Evolutionary conservation across 192 early-diverging fungal species (phyloP).

Genomic region (Umbelopsis vinacea): DNA sequence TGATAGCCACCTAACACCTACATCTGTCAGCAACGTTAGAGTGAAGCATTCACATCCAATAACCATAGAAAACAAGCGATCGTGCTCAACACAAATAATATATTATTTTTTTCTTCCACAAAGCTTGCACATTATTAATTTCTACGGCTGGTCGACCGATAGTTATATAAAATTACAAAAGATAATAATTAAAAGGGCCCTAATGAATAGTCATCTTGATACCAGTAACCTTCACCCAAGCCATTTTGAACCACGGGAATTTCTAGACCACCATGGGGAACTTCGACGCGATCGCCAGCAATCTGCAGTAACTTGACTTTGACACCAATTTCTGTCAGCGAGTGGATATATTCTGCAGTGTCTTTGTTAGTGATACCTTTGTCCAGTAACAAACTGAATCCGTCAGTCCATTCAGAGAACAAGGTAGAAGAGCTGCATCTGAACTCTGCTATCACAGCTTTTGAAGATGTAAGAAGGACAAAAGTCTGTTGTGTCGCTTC

Average conservation of each 20-base stretch:
- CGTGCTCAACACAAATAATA: too few species aligned
- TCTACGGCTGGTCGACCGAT: background rate
- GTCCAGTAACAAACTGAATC: conserved; percentile 73
- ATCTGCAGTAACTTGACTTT: conserved; percentile 69
- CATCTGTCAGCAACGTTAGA: too few species aligned
- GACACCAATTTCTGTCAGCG: conserved; percentile 70
- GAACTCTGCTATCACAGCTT: conserved; percentile 59
- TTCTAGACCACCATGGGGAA: conserved; percentile 46
- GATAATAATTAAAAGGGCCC: background rate
- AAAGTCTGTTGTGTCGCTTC: conserved; percentile 22
- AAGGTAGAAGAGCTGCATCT: conserved; percentile 47
- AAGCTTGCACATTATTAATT: background rate
- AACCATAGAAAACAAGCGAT: too few species aligned
- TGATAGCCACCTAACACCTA: too few species aligned
- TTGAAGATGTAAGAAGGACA: conserved; percentile 47
- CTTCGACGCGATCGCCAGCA: conserved; percentile 64
- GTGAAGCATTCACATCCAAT: too few species aligned
- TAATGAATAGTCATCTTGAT: conserved; percentile 16
- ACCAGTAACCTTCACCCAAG: conserved; percentile 34
- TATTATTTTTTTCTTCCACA: background rate
- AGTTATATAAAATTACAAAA: background rate
- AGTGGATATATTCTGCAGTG: conserved; percentile 65
- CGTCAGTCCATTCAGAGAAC: conserved; percentile 76
- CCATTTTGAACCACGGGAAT: conserved; percentile 40
- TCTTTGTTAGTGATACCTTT: conserved; percentile 64